A percentile compares a stretch with the other conserved stretches of the same genome.
Conservation (phyloP, 768 basidiomycete species). For the Suillus fuscotomentosus region DNA sequence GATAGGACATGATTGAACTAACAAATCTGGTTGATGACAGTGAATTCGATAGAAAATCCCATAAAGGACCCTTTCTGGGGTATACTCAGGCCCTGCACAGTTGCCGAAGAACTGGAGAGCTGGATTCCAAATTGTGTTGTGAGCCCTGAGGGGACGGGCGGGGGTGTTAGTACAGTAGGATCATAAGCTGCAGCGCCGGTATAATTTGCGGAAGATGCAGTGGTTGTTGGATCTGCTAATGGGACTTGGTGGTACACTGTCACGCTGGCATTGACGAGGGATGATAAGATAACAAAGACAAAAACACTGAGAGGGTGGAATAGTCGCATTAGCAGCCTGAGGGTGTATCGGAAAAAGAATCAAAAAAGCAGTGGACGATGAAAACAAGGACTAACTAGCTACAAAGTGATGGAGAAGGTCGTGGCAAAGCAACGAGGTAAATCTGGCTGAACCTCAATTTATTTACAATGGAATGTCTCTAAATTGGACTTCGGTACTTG, state of each 20-base stretch:
- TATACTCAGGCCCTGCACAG: conserved; percentile 19
- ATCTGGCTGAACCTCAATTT: too few species aligned
- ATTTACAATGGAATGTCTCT: neutral
- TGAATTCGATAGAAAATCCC: conserved; percentile 65
- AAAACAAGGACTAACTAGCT: neutral
- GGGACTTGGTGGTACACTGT: conserved; percentile 30
- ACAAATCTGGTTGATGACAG: conserved; percentile 51
- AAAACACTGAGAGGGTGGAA: neutral
- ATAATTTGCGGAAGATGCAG: conserved; percentile 22
- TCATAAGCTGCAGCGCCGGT: conserved; percentile 34
- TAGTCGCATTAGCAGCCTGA: neutral
- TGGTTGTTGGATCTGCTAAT: conserved; percentile 16
- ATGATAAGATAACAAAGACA: neutral
- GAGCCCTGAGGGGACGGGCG: conserved; percentile 22
- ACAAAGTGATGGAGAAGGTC: neutral
- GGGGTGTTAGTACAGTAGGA: conserved; percentile 28
- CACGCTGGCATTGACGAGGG: conserved; percentile 16
- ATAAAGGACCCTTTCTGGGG: conserved; percentile 42
- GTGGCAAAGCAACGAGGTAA: neutral
- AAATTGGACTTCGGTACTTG: too few species aligned
- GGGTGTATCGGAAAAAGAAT: neutral
- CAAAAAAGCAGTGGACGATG: neutral
- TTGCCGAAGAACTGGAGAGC: conserved; percentile 18
- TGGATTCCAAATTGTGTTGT: conserved; percentile 22
- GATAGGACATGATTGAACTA: conserved; percentile 21